Evolutionary conservation across 306 rosid species (phyloP).

Genomic region (Ceratonia siliqua): DNA sequence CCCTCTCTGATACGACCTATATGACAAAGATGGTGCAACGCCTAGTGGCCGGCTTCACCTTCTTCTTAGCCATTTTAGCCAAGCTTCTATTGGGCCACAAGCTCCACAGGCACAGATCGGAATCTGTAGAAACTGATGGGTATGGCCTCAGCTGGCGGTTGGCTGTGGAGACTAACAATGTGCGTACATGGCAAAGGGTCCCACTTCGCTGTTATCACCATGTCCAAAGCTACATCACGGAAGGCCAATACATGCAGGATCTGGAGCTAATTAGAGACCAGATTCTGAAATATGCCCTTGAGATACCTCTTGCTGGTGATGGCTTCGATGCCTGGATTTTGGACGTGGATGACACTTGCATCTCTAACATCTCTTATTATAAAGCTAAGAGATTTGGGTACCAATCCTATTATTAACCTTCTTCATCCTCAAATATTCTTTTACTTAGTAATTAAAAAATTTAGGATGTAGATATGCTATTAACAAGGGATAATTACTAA

Average conservation of each 20-base stretch:
- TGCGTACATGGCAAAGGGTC: constrained; percentile 38
- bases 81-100: not conserved
- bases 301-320: constrained; percentile 36
- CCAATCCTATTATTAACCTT: not conserved
- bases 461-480: no score
- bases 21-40: constrained; percentile 34
- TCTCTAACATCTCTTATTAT: constrained; percentile 72
- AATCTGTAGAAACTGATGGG: not conserved
- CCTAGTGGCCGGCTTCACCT: constrained; percentile 28
- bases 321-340: constrained; percentile 72
- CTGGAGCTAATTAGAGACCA: constrained; percentile 39
- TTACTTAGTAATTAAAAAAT: no score
- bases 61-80: constrained; percentile 29
- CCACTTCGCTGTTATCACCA: constrained; percentile 34
- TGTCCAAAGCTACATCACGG: constrained; percentile 53
- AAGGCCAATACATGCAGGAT: constrained; percentile 66
- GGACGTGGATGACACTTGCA: constrained; percentile 88
- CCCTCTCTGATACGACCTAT: no score
- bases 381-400: constrained; percentile 63
- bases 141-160: constrained; percentile 68
- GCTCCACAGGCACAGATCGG: not conserved
- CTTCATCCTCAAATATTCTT: no score
- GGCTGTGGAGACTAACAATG: constrained; percentile 61
- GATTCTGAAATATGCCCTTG: constrained; percentile 38
- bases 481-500: no score